These are phyloP conservation scores for Hyphopichia khmerensis DNA, from an alignment of 1,139 yeast species.

Conservation along the genomic window DNA sequence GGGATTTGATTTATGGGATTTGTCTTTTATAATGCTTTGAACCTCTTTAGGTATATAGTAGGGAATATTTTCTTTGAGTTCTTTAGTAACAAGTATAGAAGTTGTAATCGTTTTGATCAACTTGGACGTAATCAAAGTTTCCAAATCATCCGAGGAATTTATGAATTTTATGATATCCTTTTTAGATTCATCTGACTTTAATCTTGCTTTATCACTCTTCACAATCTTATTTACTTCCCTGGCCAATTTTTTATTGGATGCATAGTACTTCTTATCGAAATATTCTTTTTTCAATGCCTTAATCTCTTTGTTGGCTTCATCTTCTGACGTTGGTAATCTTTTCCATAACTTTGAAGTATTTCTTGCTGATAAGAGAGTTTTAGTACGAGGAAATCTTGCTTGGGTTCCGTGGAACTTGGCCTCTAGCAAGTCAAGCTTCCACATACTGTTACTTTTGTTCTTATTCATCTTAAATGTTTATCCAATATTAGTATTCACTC, in stretches of 20 bases:
- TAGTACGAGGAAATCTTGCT: slow-evolving; percentile 58
- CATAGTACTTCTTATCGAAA: slow-evolving; percentile 52
- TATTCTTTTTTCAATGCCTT: slow-evolving; percentile 43
- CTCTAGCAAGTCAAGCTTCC: slow-evolving; percentile 55
- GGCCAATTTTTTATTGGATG: slow-evolving; percentile 41
- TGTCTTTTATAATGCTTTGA: slow-evolving; percentile 23
- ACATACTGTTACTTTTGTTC: slow-evolving; percentile 21
- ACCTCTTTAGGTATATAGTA: slow-evolving; percentile 27
- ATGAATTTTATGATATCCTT: slow-evolving; percentile 20
- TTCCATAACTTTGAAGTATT: slow-evolving; percentile 46
- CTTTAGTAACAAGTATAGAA: slow-evolving; percentile 25
- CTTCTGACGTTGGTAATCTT: slow-evolving; percentile 35
- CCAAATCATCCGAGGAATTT: slow-evolving; percentile 15
- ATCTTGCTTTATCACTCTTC: slow-evolving; percentile 22
- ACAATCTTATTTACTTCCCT: slow-evolving; percentile 31
- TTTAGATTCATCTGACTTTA: slow-evolving; percentile 16
- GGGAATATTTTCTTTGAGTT: slow-evolving; percentile 31
- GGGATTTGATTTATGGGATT: slow-evolving; percentile 37
- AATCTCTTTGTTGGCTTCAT: slow-evolving; percentile 46
- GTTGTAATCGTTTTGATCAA: slow-evolving; percentile 27
- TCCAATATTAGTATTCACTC: no score
- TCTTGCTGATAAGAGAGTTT: slow-evolving; percentile 46
- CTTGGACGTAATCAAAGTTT: slow-evolving; percentile 31
- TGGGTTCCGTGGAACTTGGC: slow-evolving; percentile 40
- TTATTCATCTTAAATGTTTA: background rate